phyloP scores from a whole-genome alignment of 805 yeast species.

The Myxozyma mucilagina region DNA sequence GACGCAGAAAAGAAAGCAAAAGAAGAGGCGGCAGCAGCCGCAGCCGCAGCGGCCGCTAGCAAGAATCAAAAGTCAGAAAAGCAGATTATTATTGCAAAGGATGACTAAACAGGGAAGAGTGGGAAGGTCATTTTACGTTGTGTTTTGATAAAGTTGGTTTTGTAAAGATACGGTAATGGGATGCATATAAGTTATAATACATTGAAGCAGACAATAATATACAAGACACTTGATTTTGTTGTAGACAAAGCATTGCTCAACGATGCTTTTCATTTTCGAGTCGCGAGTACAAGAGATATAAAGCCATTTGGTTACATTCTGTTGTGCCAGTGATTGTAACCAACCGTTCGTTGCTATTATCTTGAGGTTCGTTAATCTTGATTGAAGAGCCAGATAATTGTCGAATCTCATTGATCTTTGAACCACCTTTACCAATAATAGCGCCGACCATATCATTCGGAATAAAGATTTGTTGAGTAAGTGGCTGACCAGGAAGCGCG shows the following conservation, averaged over 20 bases:
- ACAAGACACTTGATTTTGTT: too few species aligned
- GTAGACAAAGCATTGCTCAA: background rate
- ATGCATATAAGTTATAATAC: background rate
- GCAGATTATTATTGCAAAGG: slow-evolving; percentile 4
- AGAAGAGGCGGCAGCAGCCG: slow-evolving; percentile 6
- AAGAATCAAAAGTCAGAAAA: background rate
- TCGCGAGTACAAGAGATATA: slow-evolving; percentile 35
- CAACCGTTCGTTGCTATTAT: slow-evolving; percentile 35
- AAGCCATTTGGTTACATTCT: slow-evolving; percentile 35
- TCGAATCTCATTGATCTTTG: slow-evolving; percentile 74
- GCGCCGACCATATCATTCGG: slow-evolving; percentile 80
- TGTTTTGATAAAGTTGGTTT: too few species aligned
- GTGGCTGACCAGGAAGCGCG: slow-evolving; percentile 27
- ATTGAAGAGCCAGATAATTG: slow-evolving; percentile 75
- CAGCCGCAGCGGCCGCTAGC: background rate
- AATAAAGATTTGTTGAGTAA: slow-evolving; percentile 69
- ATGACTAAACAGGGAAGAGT: background rate
- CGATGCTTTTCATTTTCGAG: slow-evolving; percentile 37
- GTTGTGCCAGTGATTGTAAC: slow-evolving; percentile 33
- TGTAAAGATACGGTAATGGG: too few species aligned
- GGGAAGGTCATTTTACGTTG: too few species aligned
- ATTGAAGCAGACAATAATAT: too few species aligned
- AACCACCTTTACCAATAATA: slow-evolving; percentile 84
- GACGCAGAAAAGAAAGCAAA: slow-evolving; percentile 9
- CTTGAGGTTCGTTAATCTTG: slow-evolving; percentile 51